These are phyloP conservation scores for Wickerhamomyces mucosus DNA, from an alignment of 805 yeast genomes.

Conservation along the genomic window DNA sequence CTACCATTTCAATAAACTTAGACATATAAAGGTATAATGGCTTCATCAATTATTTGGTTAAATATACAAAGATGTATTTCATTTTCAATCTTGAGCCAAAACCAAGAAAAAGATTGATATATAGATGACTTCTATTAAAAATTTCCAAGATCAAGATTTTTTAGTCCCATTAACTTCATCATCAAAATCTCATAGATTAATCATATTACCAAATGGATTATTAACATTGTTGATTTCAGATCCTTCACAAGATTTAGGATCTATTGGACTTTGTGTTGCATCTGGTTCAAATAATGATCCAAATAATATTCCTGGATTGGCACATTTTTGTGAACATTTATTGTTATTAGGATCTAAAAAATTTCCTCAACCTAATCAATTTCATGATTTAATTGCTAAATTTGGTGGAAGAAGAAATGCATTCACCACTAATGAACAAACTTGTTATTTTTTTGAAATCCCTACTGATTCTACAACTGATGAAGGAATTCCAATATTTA, in stretches of 20 bases:
- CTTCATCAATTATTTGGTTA: too few relatives aligned
- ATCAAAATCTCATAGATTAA: constrained; percentile 31
- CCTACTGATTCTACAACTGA: constrained; percentile 31
- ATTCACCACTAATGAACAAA: constrained; percentile 56
- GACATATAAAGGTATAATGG: too few relatives aligned
- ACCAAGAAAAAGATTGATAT: too few relatives aligned
- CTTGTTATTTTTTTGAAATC: constrained; percentile 54
- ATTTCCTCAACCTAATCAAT: constrained; percentile 38
- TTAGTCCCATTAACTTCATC: constrained; percentile 28
- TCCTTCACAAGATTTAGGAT: constrained; percentile 50
- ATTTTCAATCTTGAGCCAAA: too few relatives aligned
- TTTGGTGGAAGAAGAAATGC: constrained; percentile 60
- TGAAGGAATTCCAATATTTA: constrained; percentile 30
- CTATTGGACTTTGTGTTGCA: constrained; percentile 67
- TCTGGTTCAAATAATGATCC: constrained; percentile 83
- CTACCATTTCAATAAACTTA: too few relatives aligned
- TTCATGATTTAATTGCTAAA: constrained; percentile 32
- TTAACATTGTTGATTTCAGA: constrained; percentile 66
- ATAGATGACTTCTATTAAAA: too few relatives aligned
- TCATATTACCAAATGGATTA: constrained; percentile 60
- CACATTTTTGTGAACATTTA: constrained; percentile 85
- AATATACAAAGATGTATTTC: too few relatives aligned
- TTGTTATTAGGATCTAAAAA: constrained; percentile 45
- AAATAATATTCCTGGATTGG: constrained; percentile 60
- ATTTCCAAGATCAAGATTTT: constrained; percentile 7